phyloP scores from a whole-genome alignment of 192 early-diverging fungal genomes.

The Borealophlyctis nickersoniae region DNA sequence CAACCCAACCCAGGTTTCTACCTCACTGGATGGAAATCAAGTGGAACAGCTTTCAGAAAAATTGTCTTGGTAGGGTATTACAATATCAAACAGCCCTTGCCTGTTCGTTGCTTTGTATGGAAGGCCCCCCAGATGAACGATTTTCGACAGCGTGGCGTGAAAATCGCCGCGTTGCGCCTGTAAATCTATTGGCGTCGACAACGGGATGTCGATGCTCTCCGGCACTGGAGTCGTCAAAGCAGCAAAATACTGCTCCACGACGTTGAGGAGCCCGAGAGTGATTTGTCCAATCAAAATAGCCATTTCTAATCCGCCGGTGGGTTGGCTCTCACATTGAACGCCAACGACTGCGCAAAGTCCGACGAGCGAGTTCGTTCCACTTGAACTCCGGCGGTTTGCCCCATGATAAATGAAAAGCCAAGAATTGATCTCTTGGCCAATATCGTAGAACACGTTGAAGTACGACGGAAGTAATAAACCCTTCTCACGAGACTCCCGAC shows the following conservation, averaged over 20 bases:
- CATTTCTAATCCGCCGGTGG: no score
- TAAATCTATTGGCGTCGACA: neutral
- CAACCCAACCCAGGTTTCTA: neutral
- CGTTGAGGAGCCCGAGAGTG: neutral
- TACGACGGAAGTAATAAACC: slow-evolving; percentile 51
- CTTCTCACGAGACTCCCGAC: slow-evolving; percentile 63
- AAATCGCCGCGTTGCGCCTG: neutral
- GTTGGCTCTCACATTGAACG: no score
- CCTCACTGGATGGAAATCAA: neutral
- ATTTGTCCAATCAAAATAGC: neutral
- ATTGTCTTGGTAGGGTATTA: no score
- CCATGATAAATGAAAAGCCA: no score
- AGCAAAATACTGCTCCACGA: neutral
- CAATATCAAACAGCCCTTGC: no score
- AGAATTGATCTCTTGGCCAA: slow-evolving; percentile 58
- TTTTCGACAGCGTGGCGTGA: neutral
- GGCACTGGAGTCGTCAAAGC: neutral
- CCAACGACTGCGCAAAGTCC: no score
- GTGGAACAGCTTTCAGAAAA: no score
- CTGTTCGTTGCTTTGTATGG: neutral
- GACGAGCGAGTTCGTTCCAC: no score
- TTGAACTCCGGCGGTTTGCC: no score
- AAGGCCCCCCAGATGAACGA: neutral
- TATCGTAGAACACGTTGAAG: slow-evolving; percentile 62
- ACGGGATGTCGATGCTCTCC: neutral